Evolutionary conservation across 306 rosid species (phyloP).

Genomic region (Hippophae tibetana): DNA sequence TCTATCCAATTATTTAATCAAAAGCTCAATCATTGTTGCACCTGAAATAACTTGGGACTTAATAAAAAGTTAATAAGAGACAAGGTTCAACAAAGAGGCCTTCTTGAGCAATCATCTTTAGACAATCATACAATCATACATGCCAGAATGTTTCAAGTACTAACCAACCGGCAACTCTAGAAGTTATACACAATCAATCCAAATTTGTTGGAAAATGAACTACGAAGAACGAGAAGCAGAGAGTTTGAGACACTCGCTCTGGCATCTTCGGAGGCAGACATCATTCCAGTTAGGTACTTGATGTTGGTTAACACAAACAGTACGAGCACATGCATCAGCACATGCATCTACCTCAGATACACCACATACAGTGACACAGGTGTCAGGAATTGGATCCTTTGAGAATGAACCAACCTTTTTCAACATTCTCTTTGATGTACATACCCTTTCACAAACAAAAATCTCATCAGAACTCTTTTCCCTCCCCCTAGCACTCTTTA

Average conservation of each 20-base stretch:
- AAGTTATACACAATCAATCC: not conserved
- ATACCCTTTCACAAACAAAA: conserved; percentile 87
- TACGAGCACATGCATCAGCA: conserved; percentile 90
- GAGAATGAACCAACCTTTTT: conserved; percentile 85
- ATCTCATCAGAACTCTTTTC: conserved; percentile 82
- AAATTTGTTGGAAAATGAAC: conserved; percentile 1
- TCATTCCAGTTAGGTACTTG: conserved; percentile 95
- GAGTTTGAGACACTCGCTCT: conserved; percentile 85
- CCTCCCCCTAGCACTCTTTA: conserved; percentile 70
- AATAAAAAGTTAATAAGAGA: too few species aligned
- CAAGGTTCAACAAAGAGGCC: too few species aligned
- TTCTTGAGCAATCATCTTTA: too few species aligned
- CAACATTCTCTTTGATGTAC: conserved; percentile 87
- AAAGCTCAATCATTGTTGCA: too few species aligned
- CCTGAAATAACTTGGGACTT: too few species aligned
- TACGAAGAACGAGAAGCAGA: conserved; percentile 54
- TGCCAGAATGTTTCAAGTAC: not conserved
- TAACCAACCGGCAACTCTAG: not conserved
- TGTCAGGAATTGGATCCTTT: conserved; percentile 91
- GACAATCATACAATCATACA: conserved; percentile 4
- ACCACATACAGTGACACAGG: conserved; percentile 91
- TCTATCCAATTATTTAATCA: too few species aligned
- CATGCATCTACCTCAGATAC: conserved; percentile 88
- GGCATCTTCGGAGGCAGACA: conserved; percentile 80
- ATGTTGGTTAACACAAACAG: conserved; percentile 88